phyloP scores from a whole-genome alignment of 768 basidiomycete genomes.

The Grammothele lineata region DNA sequence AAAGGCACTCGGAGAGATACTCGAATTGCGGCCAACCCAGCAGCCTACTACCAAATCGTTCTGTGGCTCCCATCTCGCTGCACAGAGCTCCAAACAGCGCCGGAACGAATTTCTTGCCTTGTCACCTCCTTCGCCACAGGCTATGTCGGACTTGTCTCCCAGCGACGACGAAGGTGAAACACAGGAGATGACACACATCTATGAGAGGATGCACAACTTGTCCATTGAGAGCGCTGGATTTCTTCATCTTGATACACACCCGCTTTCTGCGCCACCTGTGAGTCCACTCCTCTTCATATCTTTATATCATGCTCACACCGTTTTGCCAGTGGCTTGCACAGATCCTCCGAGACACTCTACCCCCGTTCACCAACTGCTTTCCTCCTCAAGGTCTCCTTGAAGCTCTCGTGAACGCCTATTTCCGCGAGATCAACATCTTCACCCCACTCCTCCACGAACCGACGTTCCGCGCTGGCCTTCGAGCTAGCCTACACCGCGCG shows the following conservation, averaged over 20 bases:
- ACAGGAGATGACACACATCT: no score
- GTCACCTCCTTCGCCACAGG: no score
- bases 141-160: no score
- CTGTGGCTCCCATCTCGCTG: no score
- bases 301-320: background rate
- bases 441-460: conserved; percentile 71
- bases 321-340: background rate
- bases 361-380: conserved; percentile 32
- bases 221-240: no score
- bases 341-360: background rate
- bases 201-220: no score
- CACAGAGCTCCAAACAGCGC: no score
- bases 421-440: conserved; percentile 49
- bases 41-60: no score
- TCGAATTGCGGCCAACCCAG: background rate
- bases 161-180: no score
- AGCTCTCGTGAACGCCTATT: conserved; percentile 60
- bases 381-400: conserved; percentile 48
- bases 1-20: background rate
- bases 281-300: background rate
- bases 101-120: no score
- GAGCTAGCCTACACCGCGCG: conserved; percentile 43
- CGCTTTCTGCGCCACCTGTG: no score
- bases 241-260: no score
- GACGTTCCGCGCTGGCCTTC: conserved; percentile 52